These are phyloP conservation scores for Rhododendron ovatum DNA, from an alignment of 148 eudicot species.

Conservation along the genomic window DNA sequence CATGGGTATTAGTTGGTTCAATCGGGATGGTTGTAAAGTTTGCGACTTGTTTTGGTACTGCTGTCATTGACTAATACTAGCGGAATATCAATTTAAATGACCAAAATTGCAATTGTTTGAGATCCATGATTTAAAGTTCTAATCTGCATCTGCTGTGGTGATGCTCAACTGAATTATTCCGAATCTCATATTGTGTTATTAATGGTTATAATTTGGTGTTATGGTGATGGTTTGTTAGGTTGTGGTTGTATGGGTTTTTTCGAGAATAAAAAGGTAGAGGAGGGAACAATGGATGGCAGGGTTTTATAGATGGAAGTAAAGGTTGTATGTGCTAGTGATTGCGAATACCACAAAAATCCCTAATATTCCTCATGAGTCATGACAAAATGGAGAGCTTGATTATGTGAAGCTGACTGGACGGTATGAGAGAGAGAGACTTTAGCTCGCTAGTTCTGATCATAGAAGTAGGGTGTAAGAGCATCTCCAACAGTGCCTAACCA, in stretches of 20 bases:
- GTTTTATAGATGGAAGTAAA: neutral
- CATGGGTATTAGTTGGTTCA: neutral
- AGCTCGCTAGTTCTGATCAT: neutral
- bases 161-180: neutral
- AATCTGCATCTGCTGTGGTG: neutral
- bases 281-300: neutral
- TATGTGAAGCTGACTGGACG: neutral
- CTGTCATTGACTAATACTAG: neutral
- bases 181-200: neutral
- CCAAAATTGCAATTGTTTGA: neutral
- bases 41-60: neutral
- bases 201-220: neutral
- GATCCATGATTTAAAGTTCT: neutral
- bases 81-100: neutral
- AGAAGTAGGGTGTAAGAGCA: neutral
- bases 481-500: neutral
- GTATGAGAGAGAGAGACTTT: neutral
- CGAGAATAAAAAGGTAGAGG: neutral
- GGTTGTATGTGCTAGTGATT: neutral
- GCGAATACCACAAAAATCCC: neutral
- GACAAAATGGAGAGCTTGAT: conserved; percentile 2
- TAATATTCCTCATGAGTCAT: neutral
- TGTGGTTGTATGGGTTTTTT: neutral
- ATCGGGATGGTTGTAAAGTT: neutral
- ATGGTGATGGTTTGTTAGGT: neutral